Evolutionary conservation across 169 alveolate genomes (phyloP).

Genomic region (Pseudocohnilembus persalinus): DNA sequence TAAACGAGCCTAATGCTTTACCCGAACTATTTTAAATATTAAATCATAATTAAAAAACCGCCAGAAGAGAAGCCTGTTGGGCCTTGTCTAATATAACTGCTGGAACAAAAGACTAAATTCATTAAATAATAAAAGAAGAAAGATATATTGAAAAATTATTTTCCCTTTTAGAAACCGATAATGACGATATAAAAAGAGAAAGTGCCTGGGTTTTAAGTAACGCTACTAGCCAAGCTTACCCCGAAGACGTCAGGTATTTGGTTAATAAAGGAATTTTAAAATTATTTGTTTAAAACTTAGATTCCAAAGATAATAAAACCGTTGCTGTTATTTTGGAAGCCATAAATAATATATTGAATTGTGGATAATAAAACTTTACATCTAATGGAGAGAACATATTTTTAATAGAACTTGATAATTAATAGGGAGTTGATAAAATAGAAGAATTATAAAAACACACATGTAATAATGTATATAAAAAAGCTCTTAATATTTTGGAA

Average conservation of each 20-base stretch:
- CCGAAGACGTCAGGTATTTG: conserved; percentile 42
- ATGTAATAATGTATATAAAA: conserved; percentile 62
- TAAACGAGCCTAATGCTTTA: conserved; percentile 90
- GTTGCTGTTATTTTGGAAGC: conserved; percentile 74
- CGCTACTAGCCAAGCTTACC: conserved; percentile 54
- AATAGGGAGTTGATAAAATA: conserved; percentile 59
- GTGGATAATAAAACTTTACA: conserved; percentile 45
- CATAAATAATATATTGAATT: conserved; percentile 53
- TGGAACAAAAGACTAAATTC: conserved; percentile 73
- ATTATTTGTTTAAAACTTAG: conserved; percentile 29
- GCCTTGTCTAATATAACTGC: conserved; percentile 96
- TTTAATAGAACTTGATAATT: conserved; percentile 49
- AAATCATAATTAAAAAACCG: conserved; percentile 87
- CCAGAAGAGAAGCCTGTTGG: conserved; percentile 98
- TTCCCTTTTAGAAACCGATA: conserved; percentile 41
- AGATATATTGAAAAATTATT: conserved; percentile 20
- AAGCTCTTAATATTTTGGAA: conserved; percentile 55
- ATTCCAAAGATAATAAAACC: conserved; percentile 47
- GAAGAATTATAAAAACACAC: conserved; percentile 69
- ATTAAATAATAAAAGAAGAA: conserved; percentile 23
- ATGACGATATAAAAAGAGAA: conserved; percentile 59
- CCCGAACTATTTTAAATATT: conserved; percentile 82
- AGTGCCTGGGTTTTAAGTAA: conserved; percentile 78
- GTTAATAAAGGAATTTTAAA: conserved; percentile 60
- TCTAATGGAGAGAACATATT: conserved; percentile 49